Evolutionary conservation across 2,329 filamentous ascomycete genomes (phyloP), one percentile per base, ranked within the genome.

Genomic region (Phialophora chinensis): DNA sequence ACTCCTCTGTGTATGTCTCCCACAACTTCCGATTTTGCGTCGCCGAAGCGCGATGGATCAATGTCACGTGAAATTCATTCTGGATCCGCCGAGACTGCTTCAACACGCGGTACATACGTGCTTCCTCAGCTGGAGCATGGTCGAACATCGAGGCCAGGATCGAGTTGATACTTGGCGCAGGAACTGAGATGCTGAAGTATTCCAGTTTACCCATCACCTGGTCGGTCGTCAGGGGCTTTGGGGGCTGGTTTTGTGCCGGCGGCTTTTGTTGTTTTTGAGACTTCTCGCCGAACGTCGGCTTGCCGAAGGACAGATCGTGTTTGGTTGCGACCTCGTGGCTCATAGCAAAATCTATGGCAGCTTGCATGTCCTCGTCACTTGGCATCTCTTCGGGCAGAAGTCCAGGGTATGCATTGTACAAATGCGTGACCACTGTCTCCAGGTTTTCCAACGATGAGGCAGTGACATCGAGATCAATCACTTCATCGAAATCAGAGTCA

Each of bases 61-160:
- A 85, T 0, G 95, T 99, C 65, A 99, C 91, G 76, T 99, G 95
- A 77, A 98, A 99, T 49, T 88, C 85, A n/a, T 85, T 76, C 78
- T 98, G 94, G 5, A 98, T 80, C 62, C 95, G 91, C 23, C 89
- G 85, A 2, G 84, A 85, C 72, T 90, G 85, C 77, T 90, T 86
- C 38, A 99, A 85, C 65, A 91, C 87, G 73, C 85, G 86, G 81
- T 91, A 99, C 74, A 97, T 89, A 25, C 81, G 83, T n/a, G 86
- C 81, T 35, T 81, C 82, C 17, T 86, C 80, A 4, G 87, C 78
- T 0, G 86, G 73, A 5, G 83, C 79, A 5, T 81, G 79, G 25
- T 82, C 80, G 77, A 99, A 97, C 14, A 90, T 81, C 58, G 86
- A 85, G 10, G 93, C 87, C 2, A 98, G 87, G 11, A 88, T 82